These are phyloP conservation scores for Erysimum pusillum DNA, from an alignment of 441 rosid species.

Conservation along the genomic window DNA sequence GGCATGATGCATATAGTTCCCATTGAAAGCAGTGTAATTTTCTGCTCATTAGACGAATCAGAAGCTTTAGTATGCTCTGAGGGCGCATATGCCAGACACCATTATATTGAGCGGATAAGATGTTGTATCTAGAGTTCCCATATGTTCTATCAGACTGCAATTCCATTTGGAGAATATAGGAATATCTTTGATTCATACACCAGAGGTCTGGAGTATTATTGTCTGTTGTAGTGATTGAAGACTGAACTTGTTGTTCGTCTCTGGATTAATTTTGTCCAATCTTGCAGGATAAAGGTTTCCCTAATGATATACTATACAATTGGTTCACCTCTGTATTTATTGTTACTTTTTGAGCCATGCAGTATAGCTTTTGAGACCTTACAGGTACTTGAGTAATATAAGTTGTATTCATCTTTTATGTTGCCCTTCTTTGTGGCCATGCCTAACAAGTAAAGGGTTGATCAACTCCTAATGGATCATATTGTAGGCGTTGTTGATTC, in stretches of 20 bases:
- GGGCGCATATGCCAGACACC: background rate
- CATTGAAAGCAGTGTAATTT: background rate
- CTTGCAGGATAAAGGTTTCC: constrained; percentile 83
- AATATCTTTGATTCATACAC: background rate
- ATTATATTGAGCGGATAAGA: background rate
- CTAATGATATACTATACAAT: constrained; percentile 61
- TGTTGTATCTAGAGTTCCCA: constrained; percentile 12
- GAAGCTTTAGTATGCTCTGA: background rate
- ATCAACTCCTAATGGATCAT: background rate
- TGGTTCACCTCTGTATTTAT: constrained; percentile 72
- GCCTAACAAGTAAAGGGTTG: constrained; percentile 2
- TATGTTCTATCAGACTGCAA: constrained; percentile 14
- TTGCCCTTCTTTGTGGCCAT: constrained; percentile 2
- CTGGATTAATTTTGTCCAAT: constrained; percentile 30
- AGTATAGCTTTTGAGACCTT: constrained; percentile 95
- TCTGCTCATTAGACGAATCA: background rate
- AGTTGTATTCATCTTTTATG: constrained; percentile 17
- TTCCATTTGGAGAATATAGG: background rate
- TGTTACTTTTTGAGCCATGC: constrained; percentile 92
- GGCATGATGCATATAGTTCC: background rate
- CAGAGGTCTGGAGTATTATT: background rate
- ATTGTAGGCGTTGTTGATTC: constrained; percentile 84
- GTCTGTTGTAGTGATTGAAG: constrained; percentile 12
- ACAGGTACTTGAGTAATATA: constrained; percentile 64
- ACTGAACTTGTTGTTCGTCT: constrained; percentile 2